Percentiles rank a stretch among this genome's conserved stretches.
Evolutionary conservation across 257 asterid genomes (phyloP).

Genomic region (Nicotiana benthamiana): DNA sequence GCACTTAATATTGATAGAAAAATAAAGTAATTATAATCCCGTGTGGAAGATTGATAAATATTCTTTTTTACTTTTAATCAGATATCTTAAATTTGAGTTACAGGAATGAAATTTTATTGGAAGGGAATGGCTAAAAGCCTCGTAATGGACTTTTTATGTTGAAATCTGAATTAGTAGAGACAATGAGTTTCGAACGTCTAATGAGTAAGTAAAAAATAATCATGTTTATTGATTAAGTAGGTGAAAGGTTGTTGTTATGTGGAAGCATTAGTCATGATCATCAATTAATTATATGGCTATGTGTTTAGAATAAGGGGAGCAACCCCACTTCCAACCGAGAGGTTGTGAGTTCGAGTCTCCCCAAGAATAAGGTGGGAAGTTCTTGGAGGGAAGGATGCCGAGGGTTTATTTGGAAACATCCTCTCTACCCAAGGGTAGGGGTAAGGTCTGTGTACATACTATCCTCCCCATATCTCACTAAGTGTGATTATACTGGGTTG

Average conservation of each 20-base stretch:
- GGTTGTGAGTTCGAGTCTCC: no score
- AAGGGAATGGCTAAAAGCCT: not conserved
- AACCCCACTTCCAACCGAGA: no score
- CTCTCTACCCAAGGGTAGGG: no score
- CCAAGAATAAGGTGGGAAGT: no score
- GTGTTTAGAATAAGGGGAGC: not conserved
- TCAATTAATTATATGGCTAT: not conserved
- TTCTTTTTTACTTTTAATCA: no score
- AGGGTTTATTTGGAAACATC: no score
- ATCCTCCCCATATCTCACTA: no score
- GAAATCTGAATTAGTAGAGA: not conserved
- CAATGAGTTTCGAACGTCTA: not conserved
- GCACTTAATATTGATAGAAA: not conserved
- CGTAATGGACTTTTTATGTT: not conserved
- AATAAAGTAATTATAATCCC: not conserved
- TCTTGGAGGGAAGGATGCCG: no score
- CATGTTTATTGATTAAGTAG: not conserved
- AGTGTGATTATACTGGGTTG: no score
- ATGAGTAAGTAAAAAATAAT: not conserved
- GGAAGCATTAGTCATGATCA: not conserved
- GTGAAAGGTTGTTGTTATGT: not conserved
- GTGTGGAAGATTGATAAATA: no score
- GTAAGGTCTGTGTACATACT: no score
- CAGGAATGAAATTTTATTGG: not conserved
- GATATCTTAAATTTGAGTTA: not conserved